Conservation (phyloP, 2,329 filamentous ascomycete genomes). For the Trichoderma simmonsii region DNA sequence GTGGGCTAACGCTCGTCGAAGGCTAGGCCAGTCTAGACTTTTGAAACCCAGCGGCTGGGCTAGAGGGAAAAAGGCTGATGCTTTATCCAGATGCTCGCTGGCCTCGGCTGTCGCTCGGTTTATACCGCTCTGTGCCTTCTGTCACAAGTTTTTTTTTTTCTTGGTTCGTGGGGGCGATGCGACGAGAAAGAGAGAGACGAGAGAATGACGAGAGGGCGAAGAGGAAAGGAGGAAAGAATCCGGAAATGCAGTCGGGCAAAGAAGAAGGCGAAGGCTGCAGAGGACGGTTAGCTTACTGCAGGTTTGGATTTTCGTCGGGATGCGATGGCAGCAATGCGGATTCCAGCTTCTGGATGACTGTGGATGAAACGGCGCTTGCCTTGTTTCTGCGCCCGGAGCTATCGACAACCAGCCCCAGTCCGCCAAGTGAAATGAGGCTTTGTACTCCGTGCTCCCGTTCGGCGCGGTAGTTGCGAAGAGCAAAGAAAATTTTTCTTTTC, state of each 20-base stretch:
- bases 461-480: slow-evolving; percentile 1
- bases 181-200: neutral
- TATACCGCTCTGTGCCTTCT: neutral
- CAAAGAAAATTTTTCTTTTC: neutral
- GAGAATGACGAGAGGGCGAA: neutral
- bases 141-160: neutral
- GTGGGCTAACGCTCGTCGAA: slow-evolving; percentile 4
- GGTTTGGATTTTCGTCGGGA: neutral
- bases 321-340: neutral
- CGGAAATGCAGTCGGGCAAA: neutral
- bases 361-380: slow-evolving; percentile 15
- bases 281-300: neutral
- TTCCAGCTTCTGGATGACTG: neutral
- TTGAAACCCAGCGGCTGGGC: neutral
- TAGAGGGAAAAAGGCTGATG: neutral
- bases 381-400: slow-evolving; percentile 5
- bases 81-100: neutral
- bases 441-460: neutral
- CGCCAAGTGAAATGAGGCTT: neutral
- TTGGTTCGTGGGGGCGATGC: neutral
- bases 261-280: neutral
- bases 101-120: slow-evolving; percentile 15
- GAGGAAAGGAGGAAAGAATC: neutral
- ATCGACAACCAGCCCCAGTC: neutral
- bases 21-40: slow-evolving; percentile 19